Base-by-base conservation (phyloP, 352 stramenopile genomes). In the Saprolegnia diclina region DNA sequence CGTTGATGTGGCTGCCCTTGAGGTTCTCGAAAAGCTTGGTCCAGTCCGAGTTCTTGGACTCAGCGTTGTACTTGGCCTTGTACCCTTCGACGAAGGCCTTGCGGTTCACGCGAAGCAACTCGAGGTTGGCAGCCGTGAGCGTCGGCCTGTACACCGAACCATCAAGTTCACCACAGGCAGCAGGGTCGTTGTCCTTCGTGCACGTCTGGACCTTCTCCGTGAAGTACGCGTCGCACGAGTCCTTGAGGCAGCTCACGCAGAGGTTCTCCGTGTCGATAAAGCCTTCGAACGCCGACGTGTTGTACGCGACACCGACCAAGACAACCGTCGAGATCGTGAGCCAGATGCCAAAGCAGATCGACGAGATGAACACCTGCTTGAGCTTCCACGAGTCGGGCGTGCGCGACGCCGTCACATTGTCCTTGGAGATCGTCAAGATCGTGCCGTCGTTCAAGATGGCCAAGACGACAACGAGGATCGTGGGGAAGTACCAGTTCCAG, bases 361-460 rank as follows among this genome's bases (percentile, higher is more conserved):
- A 88, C 19, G 76, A 79, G 46, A 90, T 79, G 66, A 90, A 90
- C 61, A 90, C 79, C 65, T 87, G 73, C 69, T 81, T 80, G 50
- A 90, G 68, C 72, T 88, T 88, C 82, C 82, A 88, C 71, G 80
- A 88, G 76, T 88, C 80, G 2, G 82, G 82, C 42, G 77, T 71
- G 29, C 79, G 82, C 66, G 77, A 86, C 22, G 82, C 76, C 50
- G 77, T 77, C 64, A 88, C 84, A 63, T 91, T 87, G 64, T 91
- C 81, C 74, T 90, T 88, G 16, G 84, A 87, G 65, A 91, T 91
- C 22, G 84, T 89, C 74, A 90, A 73, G 64, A 92, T 91, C 55
- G 82, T 89, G 62, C 90, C 85, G 71, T 97, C 88, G 81, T 97
- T 97, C 63, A 97, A 67, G 53, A 97, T 85, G 24, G 89, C 91